Conservation (phyloP, 306 rosid genomes). For the Acmispon strigosus region DNA sequence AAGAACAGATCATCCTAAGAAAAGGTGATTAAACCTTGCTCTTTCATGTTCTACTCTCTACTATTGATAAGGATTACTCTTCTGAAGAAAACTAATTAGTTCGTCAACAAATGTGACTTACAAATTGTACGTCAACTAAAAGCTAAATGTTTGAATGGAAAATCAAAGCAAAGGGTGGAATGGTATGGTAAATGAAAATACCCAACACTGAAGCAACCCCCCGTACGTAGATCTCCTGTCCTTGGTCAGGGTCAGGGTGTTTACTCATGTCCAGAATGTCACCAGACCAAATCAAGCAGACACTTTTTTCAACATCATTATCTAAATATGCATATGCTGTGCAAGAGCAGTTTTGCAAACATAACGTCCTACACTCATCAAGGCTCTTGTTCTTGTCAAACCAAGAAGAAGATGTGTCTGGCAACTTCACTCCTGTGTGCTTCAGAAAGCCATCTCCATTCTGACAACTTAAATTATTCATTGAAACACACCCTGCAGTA, state of each 20-base stretch:
- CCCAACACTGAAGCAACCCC: slow-evolving; percentile 18
- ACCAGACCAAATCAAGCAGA: slow-evolving; percentile 32
- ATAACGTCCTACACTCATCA: slow-evolving; percentile 20
- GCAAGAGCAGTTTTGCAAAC: slow-evolving; percentile 31
- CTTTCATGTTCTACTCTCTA: too few species aligned
- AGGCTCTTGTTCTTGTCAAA: not conserved
- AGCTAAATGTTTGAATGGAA: not conserved
- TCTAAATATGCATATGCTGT: slow-evolving; percentile 22
- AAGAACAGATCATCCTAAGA: too few species aligned
- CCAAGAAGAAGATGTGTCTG: slow-evolving; percentile 34
- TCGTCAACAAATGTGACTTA: not conserved
- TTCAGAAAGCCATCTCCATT: not conserved
- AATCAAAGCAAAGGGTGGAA: not conserved
- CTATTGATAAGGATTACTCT: too few species aligned
- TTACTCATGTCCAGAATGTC: slow-evolving; percentile 24
- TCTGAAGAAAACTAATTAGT: too few species aligned
- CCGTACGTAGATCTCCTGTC: slow-evolving; percentile 2
- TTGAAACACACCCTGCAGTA: slow-evolving; percentile 24
- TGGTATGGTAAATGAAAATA: not conserved
- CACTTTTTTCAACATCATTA: slow-evolving; percentile 12
- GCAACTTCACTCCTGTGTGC: slow-evolving; percentile 1
- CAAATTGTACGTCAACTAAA: too few species aligned
- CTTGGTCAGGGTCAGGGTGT: not conserved
- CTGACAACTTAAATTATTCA: not conserved
- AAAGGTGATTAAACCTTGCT: too few species aligned